phyloP scores from a whole-genome alignment of 2,329 filamentous ascomycete species.

The Arthrobotrys megalospora region DNA sequence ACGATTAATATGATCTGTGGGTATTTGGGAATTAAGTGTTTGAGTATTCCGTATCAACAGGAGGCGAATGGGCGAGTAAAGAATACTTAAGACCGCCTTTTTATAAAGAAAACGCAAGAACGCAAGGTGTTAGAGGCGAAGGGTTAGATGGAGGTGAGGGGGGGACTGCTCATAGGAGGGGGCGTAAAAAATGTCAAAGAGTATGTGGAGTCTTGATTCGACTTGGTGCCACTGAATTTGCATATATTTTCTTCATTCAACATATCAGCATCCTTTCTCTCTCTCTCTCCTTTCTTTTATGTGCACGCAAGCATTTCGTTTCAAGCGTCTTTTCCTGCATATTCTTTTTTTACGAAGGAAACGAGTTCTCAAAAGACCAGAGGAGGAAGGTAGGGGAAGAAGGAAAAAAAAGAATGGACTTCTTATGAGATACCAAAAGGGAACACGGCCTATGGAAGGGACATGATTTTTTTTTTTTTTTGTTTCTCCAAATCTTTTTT shows the following conservation, averaged over 20 bases:
- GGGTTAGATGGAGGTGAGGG: not conserved
- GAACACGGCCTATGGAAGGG: not conserved
- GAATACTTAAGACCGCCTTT: constrained; percentile 31
- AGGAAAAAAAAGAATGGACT: not conserved
- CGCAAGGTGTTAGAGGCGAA: not conserved
- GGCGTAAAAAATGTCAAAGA: not conserved
- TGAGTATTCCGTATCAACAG: constrained; percentile 83
- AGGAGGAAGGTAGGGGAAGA: not conserved
- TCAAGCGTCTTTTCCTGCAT: constrained; percentile 13
- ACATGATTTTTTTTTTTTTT: not conserved
- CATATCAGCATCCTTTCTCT: constrained; percentile 11
- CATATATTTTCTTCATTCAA: constrained; percentile 23
- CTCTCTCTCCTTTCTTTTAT: too few species aligned
- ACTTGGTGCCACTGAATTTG: not conserved
- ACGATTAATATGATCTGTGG: constrained; percentile 93
- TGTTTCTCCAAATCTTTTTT: not conserved
- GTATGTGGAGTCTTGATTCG: not conserved
- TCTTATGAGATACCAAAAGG: not conserved
- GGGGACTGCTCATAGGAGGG: not conserved
- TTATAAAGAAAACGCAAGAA: not conserved
- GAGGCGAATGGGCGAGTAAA: constrained; percentile 50
- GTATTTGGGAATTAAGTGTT: constrained; percentile 92
- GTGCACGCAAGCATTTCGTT: too few species aligned
- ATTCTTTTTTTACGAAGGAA: constrained; percentile 7
- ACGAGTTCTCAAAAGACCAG: not conserved